Evolutionary conservation across 1,139 yeast species (phyloP).

Genomic region (Saccharomycopsis crataegensis): DNA sequence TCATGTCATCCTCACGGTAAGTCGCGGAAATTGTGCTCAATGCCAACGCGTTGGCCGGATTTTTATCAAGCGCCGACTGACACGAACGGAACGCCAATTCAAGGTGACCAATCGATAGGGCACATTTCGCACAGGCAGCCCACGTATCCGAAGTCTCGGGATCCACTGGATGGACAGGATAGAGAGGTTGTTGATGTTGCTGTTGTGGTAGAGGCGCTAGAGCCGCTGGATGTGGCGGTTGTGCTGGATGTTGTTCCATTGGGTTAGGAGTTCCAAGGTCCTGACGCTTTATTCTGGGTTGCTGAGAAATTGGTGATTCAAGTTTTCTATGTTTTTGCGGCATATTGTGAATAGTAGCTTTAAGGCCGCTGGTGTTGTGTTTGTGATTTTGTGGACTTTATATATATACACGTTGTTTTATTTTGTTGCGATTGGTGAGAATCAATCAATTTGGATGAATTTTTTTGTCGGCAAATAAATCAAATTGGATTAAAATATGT

Average conservation of each 20-base stretch:
- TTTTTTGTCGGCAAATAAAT: no score
- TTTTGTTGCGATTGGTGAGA: no score
- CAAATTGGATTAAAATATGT: no score
- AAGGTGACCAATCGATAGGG: slow-evolving; percentile 35
- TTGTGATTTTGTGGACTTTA: no score
- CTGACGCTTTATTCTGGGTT: slow-evolving; percentile 17
- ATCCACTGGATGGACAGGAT: slow-evolving; percentile 4
- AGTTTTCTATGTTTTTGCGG: slow-evolving; percentile 15
- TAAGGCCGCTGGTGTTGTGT: no score
- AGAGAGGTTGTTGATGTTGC: not conserved
- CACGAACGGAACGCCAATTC: slow-evolving; percentile 37
- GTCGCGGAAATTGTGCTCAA: slow-evolving; percentile 37
- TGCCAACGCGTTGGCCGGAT: slow-evolving; percentile 35
- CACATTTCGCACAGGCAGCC: slow-evolving; percentile 43
- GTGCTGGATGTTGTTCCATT: slow-evolving; percentile 1
- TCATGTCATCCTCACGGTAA: slow-evolving; percentile 34
- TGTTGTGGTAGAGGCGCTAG: not conserved
- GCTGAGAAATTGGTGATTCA: slow-evolving; percentile 15
- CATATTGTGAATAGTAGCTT: not conserved
- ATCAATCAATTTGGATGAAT: no score
- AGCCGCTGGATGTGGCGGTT: slow-evolving; percentile 2
- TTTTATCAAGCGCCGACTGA: slow-evolving; percentile 37
- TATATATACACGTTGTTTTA: no score
- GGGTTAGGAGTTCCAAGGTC: slow-evolving; percentile 6
- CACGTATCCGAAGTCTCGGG: slow-evolving; percentile 30